Evolutionary conservation across 1,139 yeast genomes (phyloP).

Genomic region (Yamadazyma friedrichii): DNA sequence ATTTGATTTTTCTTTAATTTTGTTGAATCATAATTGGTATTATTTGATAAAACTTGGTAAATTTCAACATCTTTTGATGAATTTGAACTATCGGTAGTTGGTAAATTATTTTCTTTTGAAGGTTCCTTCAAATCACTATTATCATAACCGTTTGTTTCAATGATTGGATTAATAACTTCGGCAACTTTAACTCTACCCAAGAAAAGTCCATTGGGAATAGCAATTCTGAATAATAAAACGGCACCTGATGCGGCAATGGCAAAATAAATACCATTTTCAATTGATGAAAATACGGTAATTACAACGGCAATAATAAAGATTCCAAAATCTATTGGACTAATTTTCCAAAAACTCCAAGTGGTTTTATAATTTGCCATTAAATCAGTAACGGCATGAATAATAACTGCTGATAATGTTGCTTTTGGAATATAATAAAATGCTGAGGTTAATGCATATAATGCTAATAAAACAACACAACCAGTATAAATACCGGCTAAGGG

Average conservation of each 20-base stretch:
- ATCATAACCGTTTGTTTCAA: constrained; percentile 21
- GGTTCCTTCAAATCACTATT: constrained; percentile 4
- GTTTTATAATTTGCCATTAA: constrained; percentile 71
- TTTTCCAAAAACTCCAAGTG: constrained; percentile 72
- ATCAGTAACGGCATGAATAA: constrained; percentile 94
- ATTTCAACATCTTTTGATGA: constrained; percentile 37
- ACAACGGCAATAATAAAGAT: constrained; percentile 77
- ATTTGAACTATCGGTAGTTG: constrained; percentile 7
- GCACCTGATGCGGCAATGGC: constrained; percentile 85
- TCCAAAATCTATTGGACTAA: constrained; percentile 73
- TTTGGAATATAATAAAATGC: constrained; percentile 90
- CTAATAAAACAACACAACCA: constrained; percentile 83
- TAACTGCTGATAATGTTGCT: constrained; percentile 82
- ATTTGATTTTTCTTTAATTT: constrained; percentile 20
- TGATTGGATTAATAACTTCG: constrained; percentile 61
- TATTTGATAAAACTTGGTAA: constrained; percentile 38
- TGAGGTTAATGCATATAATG: constrained; percentile 77
- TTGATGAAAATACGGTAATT: constrained; percentile 75
- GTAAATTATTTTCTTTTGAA: constrained; percentile 8
- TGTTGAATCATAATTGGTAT: constrained; percentile 20
- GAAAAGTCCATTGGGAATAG: constrained; percentile 80
- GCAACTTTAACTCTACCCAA: constrained; percentile 74
- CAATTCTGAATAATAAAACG: constrained; percentile 66
- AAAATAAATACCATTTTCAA: constrained; percentile 89
- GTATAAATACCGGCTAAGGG: constrained; percentile 92